A percentile compares a stretch with the other conserved stretches of the same genome.
phyloP scores from a whole-genome alignment of 2,329 filamentous ascomycete genomes.

The Bisporella sp. region DNA sequence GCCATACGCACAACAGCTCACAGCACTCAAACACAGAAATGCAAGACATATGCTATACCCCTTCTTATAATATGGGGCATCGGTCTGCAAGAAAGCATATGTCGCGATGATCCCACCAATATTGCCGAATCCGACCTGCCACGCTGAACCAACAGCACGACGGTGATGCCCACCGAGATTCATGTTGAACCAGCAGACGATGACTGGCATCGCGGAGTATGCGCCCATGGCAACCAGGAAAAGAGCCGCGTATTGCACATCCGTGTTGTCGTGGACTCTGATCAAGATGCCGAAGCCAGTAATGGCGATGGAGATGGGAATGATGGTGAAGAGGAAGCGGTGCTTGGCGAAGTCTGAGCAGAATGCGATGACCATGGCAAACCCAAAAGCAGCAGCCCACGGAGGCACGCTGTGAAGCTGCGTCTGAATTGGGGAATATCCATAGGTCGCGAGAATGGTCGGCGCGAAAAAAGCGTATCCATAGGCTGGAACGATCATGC shows the following conservation, averaged over 20 bases:
- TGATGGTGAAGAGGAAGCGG: slow-evolving; percentile 66
- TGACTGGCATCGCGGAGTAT: slow-evolving; percentile 85
- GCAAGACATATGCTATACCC: slow-evolving; percentile 74
- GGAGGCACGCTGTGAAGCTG: slow-evolving; percentile 46
- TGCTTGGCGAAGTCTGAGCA: slow-evolving; percentile 66
- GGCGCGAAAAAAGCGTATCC: slow-evolving; percentile 74
- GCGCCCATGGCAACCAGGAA: slow-evolving; percentile 76
- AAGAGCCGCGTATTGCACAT: slow-evolving; percentile 69
- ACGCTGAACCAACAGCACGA: slow-evolving; percentile 63
- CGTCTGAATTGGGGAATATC: slow-evolving; percentile 48
- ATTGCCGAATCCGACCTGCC: slow-evolving; percentile 75
- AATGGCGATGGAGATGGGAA: slow-evolving; percentile 63
- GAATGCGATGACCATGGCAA: slow-evolving; percentile 68
- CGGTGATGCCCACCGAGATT: slow-evolving; percentile 69
- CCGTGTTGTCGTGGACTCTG: slow-evolving; percentile 57
- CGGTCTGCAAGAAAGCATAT: slow-evolving; percentile 58
- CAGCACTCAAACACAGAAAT: slow-evolving; percentile 62
- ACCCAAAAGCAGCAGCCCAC: slow-evolving; percentile 68
- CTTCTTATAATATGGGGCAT: slow-evolving; percentile 60
- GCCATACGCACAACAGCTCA: slow-evolving; percentile 55
- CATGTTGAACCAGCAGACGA: slow-evolving; percentile 79
- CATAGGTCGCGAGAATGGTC: slow-evolving; percentile 61
- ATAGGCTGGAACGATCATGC: slow-evolving; percentile 70
- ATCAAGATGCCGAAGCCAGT: slow-evolving; percentile 71
- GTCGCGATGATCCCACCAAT: slow-evolving; percentile 74